A percentile compares a stretch with the other conserved stretches of the same genome.
These are phyloP conservation scores for Russula brevipes DNA, from an alignment of 768 basidiomycete species.

Conservation along the genomic window DNA sequence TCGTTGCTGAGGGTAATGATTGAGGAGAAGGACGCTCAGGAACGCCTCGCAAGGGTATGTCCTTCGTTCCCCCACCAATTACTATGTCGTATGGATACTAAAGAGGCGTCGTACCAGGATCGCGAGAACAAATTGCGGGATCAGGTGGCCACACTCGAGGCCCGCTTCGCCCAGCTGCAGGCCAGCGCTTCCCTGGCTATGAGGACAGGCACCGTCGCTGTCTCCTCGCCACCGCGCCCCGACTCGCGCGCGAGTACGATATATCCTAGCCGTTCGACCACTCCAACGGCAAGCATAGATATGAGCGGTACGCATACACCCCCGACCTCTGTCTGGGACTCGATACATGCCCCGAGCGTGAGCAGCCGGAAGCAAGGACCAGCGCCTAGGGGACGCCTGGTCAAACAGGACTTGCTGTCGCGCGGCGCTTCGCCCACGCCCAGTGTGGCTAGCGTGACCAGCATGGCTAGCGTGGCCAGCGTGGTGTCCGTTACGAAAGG, in stretches of 20 bases:
- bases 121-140: constrained; percentile 65
- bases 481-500: constrained; percentile 64
- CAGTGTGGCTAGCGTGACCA: constrained; percentile 41
- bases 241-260: constrained; percentile 69
- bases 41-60: constrained; percentile 60
- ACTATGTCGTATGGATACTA: not conserved
- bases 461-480: constrained; percentile 34
- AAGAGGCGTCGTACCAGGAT: constrained; percentile 43
- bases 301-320: constrained; percentile 44
- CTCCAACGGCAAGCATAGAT: constrained; percentile 42
- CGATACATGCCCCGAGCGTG: constrained; percentile 47
- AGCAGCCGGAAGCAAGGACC: constrained; percentile 24
- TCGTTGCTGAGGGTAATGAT: constrained; percentile 63
- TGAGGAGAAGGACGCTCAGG: constrained; percentile 69
- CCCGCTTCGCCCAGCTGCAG: constrained; percentile 52
- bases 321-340: constrained; percentile 67
- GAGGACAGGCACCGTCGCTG: not conserved
- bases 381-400: not conserved
- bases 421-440: constrained; percentile 65
- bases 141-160: constrained; percentile 58
- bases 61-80: not conserved
- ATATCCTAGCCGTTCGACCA: constrained; percentile 48
- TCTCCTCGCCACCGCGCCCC: constrained; percentile 52
- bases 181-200: constrained; percentile 49
- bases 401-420: constrained; percentile 25